Base-by-base conservation (phyloP, 495 filamentous ascomycete genomes). In the Stereocaulon alpinum region DNA sequence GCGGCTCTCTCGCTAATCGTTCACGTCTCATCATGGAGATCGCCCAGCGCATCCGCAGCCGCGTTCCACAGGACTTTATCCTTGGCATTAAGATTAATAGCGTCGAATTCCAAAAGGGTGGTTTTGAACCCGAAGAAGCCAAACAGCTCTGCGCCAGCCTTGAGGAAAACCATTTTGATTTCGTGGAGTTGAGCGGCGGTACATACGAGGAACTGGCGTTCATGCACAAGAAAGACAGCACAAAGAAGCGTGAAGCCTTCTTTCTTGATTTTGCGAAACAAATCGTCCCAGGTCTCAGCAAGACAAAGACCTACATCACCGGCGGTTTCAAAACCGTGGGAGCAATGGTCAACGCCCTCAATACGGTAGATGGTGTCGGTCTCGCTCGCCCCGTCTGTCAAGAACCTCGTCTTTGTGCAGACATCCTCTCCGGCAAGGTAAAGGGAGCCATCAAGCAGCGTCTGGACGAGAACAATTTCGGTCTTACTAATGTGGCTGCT, bases 41-140 rank as follows among this genome's bases (percentile, higher is more conserved):
- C 48, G 74, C 74, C 3, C 56, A 71, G 24, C 77, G 71, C 6
- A 74, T 84, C 61, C 74, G 74, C 5, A 42, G 59, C 22, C 71
- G 73, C 40, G 62, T 65, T 5, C 72, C 68, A 2, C 62, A 68
- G n/a, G 62, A 37, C 48, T 86, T 86, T 72, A 76, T 84, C 41
- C 63, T 87, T 37, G 73, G 77, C 47, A 83, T 85, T 68, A 87
- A 87, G 70, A 69, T 87, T 65, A 87, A 87, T 71, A 82, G 76
- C 62, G 82, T 84, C 61, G 83, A 87, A 67, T 86, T 86, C 68
- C 81, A 88, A 66, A 73, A 77, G 17, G 69, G 74, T 17, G 83
- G 83, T 12, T 80, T 86, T 66, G 59, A 73, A 40, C 67, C 78
- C 7, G 76, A 81, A 22, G 84, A 86, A 49, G 78, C 79, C 10